phyloP scores from a whole-genome alignment of 495 filamentous ascomycete genomes.

The Chaetomium tenue region DNA sequence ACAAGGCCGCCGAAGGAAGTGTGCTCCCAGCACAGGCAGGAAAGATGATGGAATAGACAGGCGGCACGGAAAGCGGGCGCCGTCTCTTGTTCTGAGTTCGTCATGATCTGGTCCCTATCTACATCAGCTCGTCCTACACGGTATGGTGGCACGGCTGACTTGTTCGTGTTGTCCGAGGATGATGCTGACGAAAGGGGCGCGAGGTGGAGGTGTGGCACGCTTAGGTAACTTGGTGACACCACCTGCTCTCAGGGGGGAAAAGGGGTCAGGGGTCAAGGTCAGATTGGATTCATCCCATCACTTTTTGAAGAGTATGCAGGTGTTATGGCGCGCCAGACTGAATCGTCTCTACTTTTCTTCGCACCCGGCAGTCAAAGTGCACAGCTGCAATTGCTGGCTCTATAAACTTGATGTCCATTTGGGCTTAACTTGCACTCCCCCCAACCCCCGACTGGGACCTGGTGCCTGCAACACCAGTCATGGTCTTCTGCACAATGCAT shows the following conservation, averaged over 20 bases:
- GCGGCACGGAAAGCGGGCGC: not conserved
- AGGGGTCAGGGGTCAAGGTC: not conserved
- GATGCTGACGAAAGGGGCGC: not conserved
- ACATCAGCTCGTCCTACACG: not conserved
- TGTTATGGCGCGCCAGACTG: too few species aligned
- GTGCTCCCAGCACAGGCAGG: not conserved
- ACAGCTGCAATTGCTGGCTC: too few species aligned
- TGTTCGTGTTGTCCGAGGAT: not conserved
- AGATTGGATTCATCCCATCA: not conserved
- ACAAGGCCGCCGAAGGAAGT: not conserved
- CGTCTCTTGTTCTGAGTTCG: not conserved
- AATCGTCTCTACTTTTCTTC: too few species aligned
- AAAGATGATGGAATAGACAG: not conserved
- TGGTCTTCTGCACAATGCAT: too few species aligned
- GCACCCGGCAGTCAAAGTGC: too few species aligned
- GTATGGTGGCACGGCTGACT: not conserved
- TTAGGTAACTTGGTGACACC: not conserved
- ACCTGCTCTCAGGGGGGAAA: not conserved
- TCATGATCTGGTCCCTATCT: not conserved
- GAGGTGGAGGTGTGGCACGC: not conserved
- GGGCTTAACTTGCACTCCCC: too few species aligned
- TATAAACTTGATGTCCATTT: too few species aligned
- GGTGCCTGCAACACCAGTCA: too few species aligned
- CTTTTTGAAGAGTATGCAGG: not conserved
- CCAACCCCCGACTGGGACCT: too few species aligned